Evolutionary conservation across 495 filamentous ascomycete genomes (phyloP), one percentile per base, ranked within the genome.

Genomic region (Penicillium robsamsonii): DNA sequence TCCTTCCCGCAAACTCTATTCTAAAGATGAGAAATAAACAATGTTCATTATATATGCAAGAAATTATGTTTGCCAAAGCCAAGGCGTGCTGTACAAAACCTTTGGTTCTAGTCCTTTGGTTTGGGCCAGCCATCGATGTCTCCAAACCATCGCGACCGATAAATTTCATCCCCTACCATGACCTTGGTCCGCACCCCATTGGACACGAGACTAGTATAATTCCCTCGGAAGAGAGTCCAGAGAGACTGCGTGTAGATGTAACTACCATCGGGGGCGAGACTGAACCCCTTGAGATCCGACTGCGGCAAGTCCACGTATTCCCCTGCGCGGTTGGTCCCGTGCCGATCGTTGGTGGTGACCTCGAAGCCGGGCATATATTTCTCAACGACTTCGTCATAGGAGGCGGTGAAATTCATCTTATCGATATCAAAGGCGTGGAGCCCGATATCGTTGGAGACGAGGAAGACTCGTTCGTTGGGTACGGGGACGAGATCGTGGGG

Each of bases 91-190:
- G 18, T 49, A 50, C 35, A 53, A 13, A 42, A 35, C 22, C 22
- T 22, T 22, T 22, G 0, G 15, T 4, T 20, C 18, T 46, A 54
- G 1, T 20, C 18, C 47, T 58, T 62, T 2, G 65, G 64, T 50
- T 69, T 70, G 22, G 65, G 65, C 67, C 67, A 70, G 42, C 65
- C 65, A 51, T 62, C 60, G n/a, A 70, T 66, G 40, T 70, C 62
- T 7, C 52, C 62, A 45, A 56, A 68, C 58, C 56, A 70, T 20
- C 67, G 65, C 50, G 67, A 67, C 30, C 67, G 67, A 29, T 70
- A 70, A 22, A 70, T 70, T 41, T 67, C 67, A 52, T 68, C 56
- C 4, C 67, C 65, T 29, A 55, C 15, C 27, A 59, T 64, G 53
- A 70, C 64, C 50, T 62, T 48, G 13, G 44, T 48, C 5, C 61